Evolutionary conservation across 257 asterid species (phyloP).

Genomic region (Solanum peruvianum): DNA sequence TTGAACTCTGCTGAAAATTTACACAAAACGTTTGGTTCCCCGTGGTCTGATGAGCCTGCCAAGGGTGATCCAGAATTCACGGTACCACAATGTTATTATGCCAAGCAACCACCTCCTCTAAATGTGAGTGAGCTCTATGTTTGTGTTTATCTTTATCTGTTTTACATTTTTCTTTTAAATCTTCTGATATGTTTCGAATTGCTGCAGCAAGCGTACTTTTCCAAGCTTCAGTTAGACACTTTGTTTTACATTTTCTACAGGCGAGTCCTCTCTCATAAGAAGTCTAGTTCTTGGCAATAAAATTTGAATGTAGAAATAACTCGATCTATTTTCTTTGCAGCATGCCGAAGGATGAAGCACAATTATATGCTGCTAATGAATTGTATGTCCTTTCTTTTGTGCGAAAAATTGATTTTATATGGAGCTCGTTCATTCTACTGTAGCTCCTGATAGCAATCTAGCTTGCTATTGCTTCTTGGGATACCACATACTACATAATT

Average conservation of each 20-base stretch:
- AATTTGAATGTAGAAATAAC: background rate
- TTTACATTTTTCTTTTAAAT: conserved; percentile 1
- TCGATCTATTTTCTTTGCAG: conserved; percentile 35
- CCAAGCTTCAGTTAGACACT: conserved; percentile 80
- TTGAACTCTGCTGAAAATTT: conserved; percentile 87
- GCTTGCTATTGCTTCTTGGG: background rate
- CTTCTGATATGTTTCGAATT: conserved; percentile 13
- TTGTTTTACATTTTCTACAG: conserved; percentile 83
- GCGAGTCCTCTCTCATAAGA: conserved; percentile 12
- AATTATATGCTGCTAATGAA: conserved; percentile 85
- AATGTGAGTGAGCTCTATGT: conserved; percentile 39
- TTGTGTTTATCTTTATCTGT: background rate
- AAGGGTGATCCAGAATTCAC: conserved; percentile 86
- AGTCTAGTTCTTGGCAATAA: background rate
- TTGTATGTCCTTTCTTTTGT: conserved; percentile 40
- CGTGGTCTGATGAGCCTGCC: conserved; percentile 95
- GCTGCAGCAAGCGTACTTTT: conserved; percentile 82
- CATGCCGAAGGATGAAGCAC: conserved; percentile 99
- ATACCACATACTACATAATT: background rate
- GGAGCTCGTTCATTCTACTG: background rate
- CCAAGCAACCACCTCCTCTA: conserved; percentile 73
- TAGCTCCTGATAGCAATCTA: background rate
- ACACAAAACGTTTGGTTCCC: conserved; percentile 79
- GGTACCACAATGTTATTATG: conserved; percentile 91
- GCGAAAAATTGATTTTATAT: background rate